A percentile compares a stretch with the other conserved stretches of the same genome.
Conservation (phyloP, 1,284 basidiomycete species). For the Ganoderma meredithae region DNA sequence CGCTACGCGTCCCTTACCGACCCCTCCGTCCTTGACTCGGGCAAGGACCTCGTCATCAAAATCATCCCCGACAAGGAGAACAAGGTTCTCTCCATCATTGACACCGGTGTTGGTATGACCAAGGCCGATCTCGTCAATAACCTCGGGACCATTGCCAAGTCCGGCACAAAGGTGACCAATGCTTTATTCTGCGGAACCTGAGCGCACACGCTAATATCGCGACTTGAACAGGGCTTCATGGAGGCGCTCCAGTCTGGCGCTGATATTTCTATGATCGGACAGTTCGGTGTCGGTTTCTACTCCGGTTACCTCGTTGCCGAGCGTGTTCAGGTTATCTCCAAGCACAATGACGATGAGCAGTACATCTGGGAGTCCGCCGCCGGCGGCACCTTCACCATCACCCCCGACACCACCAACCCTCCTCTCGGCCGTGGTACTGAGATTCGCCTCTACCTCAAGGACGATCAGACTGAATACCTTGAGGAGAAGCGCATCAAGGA, state of each 20-base stretch:
- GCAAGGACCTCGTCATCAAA: constrained; percentile 92
- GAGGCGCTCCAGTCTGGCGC: constrained; percentile 96
- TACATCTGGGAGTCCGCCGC: constrained; percentile 99
- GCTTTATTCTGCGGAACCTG: constrained; percentile 5
- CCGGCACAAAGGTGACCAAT: constrained; percentile 82
- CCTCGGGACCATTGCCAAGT: constrained; percentile 99
- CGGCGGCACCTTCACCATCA: constrained; percentile 99
- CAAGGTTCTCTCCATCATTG: constrained; percentile 91
- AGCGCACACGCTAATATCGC: constrained; percentile 14
- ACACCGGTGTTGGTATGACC: constrained; percentile 99
- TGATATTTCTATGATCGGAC: constrained; percentile 93
- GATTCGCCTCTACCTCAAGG: constrained; percentile 96
- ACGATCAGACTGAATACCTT: constrained; percentile 98
- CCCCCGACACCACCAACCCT: constrained; percentile 89
- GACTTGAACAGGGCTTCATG: constrained; percentile 85
- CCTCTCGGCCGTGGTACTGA: constrained; percentile 95
- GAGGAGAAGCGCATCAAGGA: constrained; percentile 99
- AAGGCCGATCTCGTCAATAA: constrained; percentile 99
- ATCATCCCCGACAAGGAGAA: constrained; percentile 97
- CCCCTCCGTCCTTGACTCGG: constrained; percentile 84
- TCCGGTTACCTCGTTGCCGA: constrained; percentile 99
- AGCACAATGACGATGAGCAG: constrained; percentile 99
- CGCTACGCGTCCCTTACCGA: constrained; percentile 94
- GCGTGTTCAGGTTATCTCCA: constrained; percentile 97
- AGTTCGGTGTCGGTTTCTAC: constrained; percentile 99